phyloP scores from a whole-genome alignment of 1,139 yeast species.

The Magnusiomyces sp. region DNA sequence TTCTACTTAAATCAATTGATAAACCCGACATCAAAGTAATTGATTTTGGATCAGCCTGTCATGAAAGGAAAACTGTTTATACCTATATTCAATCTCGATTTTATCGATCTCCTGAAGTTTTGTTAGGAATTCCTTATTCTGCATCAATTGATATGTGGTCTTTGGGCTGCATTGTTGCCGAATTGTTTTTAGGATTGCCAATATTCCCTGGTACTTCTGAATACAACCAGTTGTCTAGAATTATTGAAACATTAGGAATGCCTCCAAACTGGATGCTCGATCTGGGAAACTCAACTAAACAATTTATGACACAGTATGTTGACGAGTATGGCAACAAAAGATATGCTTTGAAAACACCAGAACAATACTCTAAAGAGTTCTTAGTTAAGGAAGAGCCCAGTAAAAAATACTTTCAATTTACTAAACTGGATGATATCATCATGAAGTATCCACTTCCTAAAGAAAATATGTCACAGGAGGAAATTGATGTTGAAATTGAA shows the following conservation, averaged over 20 bases:
- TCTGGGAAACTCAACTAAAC: constrained; percentile 76
- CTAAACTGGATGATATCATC: constrained; percentile 64
- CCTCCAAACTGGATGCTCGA: constrained; percentile 98
- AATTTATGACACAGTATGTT: constrained; percentile 49
- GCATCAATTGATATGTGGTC: constrained; percentile 98
- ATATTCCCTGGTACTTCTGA: constrained; percentile 93
- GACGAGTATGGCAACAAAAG: constrained; percentile 33
- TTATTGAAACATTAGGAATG: constrained; percentile 70
- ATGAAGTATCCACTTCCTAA: constrained; percentile 68
- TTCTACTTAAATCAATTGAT: constrained; percentile 71
- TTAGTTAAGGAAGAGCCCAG: constrained; percentile 64
- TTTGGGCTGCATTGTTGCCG: constrained; percentile 92
- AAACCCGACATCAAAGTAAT: constrained; percentile 86
- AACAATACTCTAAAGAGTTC: constrained; percentile 51
- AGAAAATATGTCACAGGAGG: constrained; percentile 55
- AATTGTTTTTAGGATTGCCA: constrained; percentile 85
- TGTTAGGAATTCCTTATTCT: constrained; percentile 77
- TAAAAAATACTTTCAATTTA: constrained; percentile 74
- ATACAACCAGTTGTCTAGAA: constrained; percentile 79
- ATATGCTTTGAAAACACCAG: constrained; percentile 46
- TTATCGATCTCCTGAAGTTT: constrained; percentile 92
- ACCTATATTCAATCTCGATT: constrained; percentile 94
- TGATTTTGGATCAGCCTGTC: constrained; percentile 96
- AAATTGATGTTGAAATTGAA: constrained; percentile 49
- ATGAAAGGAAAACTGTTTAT: constrained; percentile 79